Conservation (phyloP, 2,329 filamentous ascomycete genomes). For the Xylaria polymorpha region DNA sequence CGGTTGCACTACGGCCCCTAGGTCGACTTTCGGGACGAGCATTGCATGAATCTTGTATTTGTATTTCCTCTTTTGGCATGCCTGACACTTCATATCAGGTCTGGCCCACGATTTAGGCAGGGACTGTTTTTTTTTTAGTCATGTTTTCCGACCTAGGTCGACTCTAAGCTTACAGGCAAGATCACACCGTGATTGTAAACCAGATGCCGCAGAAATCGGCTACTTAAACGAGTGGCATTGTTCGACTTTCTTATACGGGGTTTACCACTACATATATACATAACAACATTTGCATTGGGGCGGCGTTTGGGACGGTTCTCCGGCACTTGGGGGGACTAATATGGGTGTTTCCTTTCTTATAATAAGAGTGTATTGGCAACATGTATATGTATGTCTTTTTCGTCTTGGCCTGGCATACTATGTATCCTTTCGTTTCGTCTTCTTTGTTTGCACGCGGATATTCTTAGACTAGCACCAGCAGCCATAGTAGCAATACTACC, state of each 20-base stretch:
- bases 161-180: background rate
- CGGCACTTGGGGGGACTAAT: constrained; percentile 2
- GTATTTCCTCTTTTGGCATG: background rate
- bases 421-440: background rate
- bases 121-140: background rate
- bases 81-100: background rate
- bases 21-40: background rate
- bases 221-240: background rate
- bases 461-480: constrained; percentile 9
- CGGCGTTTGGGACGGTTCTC: constrained; percentile 23
- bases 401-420: background rate
- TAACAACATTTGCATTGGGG: constrained; percentile 27
- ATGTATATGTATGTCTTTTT: background rate
- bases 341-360: background rate
- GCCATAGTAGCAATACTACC: constrained; percentile 16
- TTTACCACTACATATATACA: background rate
- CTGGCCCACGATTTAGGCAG: background rate
- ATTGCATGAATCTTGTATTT: background rate
- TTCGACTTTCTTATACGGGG: background rate
- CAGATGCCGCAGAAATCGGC: background rate
- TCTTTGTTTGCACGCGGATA: background rate
- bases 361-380: background rate
- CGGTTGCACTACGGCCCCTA: background rate
- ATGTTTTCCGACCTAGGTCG: background rate
- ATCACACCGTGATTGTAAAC: background rate